Conservation (phyloP, 2,329 filamentous ascomycete species). For the Colletotrichum brevisporum region DNA sequence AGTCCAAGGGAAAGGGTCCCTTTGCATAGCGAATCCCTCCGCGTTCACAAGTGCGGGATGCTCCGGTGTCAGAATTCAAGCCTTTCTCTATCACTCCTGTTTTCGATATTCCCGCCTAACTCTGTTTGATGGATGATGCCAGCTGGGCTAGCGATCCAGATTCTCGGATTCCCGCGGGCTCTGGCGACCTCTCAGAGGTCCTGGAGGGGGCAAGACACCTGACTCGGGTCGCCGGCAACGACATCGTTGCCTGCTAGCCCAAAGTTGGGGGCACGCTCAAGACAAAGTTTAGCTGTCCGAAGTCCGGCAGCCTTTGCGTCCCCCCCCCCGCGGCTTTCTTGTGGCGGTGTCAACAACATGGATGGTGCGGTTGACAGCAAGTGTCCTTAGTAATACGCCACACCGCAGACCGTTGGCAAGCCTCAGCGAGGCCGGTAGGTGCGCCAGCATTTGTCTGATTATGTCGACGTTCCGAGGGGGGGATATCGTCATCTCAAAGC, state of each 20-base stretch:
- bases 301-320: not conserved
- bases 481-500: not conserved
- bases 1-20: not conserved
- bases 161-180: slow-evolving; percentile 22
- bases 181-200: not conserved
- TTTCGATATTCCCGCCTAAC: not conserved
- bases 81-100: not conserved
- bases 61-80: slow-evolving; percentile 15
- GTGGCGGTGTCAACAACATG: slow-evolving; percentile 17
- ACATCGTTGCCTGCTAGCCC: slow-evolving; percentile 7
- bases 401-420: slow-evolving; percentile 25
- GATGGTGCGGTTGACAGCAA: slow-evolving; percentile 28
- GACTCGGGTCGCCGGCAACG: slow-evolving; percentile 25
- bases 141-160: slow-evolving; percentile 12
- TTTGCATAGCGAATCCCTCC: slow-evolving; percentile 3
- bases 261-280: not conserved
- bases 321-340: not conserved
- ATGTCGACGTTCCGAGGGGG: not conserved
- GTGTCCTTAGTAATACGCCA: slow-evolving; percentile 34
- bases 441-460: slow-evolving; percentile 5
- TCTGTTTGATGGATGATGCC: slow-evolving; percentile 20
- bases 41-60: slow-evolving; percentile 27
- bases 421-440: slow-evolving; percentile 12
- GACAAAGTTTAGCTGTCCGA: slow-evolving; percentile 28
- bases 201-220: slow-evolving; percentile 9